Base-by-base conservation (phyloP, 805 yeast genomes). In the Yamadazyma akitaensis region DNA sequence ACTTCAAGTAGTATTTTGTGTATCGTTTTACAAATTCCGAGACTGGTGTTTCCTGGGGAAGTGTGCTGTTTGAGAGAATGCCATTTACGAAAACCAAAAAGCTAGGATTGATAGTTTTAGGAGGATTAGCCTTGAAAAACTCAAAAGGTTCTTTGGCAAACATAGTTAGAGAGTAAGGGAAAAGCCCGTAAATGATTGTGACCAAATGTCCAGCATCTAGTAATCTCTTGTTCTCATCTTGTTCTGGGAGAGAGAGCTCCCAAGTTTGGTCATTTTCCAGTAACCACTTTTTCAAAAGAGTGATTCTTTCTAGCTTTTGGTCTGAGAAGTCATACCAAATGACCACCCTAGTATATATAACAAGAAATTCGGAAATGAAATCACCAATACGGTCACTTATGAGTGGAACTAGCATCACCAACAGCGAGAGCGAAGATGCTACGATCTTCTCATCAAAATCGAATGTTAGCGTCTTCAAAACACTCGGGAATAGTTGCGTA, bases 151-250 rank as follows among this genome's bases (percentile, higher is more conserved):
- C 59, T 17, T 68, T 63, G 16, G 73, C 51, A 53, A 77, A 81
- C 6, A 58, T 52, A 19, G 72, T 53, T 5, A 81, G 61, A 50
- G 77, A 77, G 18, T 70, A 57, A 0, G 88, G 87, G 49, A 72
- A 82, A 11, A 82, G 57, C 0, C 84, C 87, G 51, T 83, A 83
- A 1, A 82, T 56, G 21, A 79, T 60, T 1, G 79, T 72, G 43
- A 71, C 72, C n/a, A 79, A 56, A 37, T 72, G 63, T 41, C 58
- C 60, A 37, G 64, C 49, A 42, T 67, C 60, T 34, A 46, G n/a
- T 4, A 16, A 10, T 28, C 32, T 11, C 14, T 18, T 16, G n/a
- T 37, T 41, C 8, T 37, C 40, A 21, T 42, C 34, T n/a, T 25
- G 41, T 25, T 56, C 60, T 24, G 54, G 48, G 9, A 40, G 30